Percentiles rank a stretch among this genome's conserved stretches.
phyloP scores from a whole-genome alignment of 1,139 yeast species.

The Saccharomyces hybrid region DNA sequence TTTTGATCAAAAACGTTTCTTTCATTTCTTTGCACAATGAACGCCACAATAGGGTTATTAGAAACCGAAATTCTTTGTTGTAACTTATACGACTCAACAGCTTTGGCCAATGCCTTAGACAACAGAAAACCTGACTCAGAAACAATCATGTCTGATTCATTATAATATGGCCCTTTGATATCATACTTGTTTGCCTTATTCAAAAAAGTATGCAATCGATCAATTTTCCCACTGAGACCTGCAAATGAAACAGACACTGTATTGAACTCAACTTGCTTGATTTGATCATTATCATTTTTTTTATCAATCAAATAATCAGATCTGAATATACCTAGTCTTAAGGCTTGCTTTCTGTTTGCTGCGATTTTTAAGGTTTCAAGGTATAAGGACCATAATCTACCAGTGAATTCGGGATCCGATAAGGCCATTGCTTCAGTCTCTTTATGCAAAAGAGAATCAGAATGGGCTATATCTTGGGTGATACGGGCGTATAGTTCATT shows the following conservation, averaged over 20 bases:
- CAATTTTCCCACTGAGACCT: slow-evolving; percentile 75
- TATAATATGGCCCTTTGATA: slow-evolving; percentile 29
- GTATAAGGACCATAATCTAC: slow-evolving; percentile 59
- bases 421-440: slow-evolving; percentile 48
- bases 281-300: slow-evolving; percentile 36
- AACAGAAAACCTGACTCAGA: slow-evolving; percentile 56
- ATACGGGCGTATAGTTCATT: slow-evolving; percentile 68
- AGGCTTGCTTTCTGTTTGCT: slow-evolving; percentile 46
- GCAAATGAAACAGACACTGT: slow-evolving; percentile 95
- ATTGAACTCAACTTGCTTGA: slow-evolving; percentile 93
- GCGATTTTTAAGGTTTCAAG: slow-evolving; percentile 40
- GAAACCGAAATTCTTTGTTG: slow-evolving; percentile 10
- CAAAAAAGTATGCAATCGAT: slow-evolving; percentile 61
- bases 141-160: slow-evolving; percentile 51
- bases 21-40: slow-evolving; percentile 79
- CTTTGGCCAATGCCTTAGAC: slow-evolving; percentile 66
- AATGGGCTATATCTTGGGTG: slow-evolving; percentile 38
- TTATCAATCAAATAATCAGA: slow-evolving; percentile 80
- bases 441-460: slow-evolving; percentile 48
- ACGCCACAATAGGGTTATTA: slow-evolving; percentile 49
- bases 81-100: slow-evolving; percentile 46
- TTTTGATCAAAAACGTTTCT: slow-evolving; percentile 89
- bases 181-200: slow-evolving; percentile 51
- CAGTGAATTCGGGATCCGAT: slow-evolving; percentile 73
- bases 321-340: slow-evolving; percentile 78